phyloP scores from a whole-genome alignment of 768 basidiomycete genomes.

The Podaxis carcinomalis region DNA sequence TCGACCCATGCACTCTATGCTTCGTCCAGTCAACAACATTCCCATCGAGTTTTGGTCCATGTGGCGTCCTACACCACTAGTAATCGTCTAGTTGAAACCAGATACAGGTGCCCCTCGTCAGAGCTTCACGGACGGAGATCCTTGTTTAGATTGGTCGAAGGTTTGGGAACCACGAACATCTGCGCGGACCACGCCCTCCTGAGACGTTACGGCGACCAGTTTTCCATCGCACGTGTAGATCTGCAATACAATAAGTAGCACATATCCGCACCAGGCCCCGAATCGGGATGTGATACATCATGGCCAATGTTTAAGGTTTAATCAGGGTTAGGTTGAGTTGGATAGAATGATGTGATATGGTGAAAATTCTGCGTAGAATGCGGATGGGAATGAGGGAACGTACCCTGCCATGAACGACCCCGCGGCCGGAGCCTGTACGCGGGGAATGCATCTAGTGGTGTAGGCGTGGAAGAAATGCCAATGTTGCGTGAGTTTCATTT shows the following conservation, averaged over 20 bases:
- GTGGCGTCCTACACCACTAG: too few relatives aligned
- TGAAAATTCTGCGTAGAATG: conserved; percentile 2
- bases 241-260: conserved; percentile 27
- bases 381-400: conserved; percentile 16
- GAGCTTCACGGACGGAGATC: conserved; percentile 6
- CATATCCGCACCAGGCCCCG: background rate
- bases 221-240: conserved; percentile 64
- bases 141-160: background rate
- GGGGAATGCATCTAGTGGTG: conserved; percentile 25
- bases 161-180: conserved; percentile 38
- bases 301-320: background rate
- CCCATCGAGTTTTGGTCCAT: background rate
- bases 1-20: background rate
- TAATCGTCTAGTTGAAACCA: too few relatives aligned
- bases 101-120: background rate
- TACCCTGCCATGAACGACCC: conserved; percentile 68
- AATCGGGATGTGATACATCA: background rate
- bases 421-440: conserved; percentile 60
- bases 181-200: conserved; percentile 76
- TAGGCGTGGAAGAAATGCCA: background rate
- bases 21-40: background rate
- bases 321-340: background rate
- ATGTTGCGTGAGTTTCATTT: conserved; percentile 12
- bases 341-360: background rate
- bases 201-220: conserved; percentile 71